These are phyloP conservation scores for Collariella sp. DNA, from an alignment of 495 filamentous ascomycete genomes.

Conservation along the genomic window DNA sequence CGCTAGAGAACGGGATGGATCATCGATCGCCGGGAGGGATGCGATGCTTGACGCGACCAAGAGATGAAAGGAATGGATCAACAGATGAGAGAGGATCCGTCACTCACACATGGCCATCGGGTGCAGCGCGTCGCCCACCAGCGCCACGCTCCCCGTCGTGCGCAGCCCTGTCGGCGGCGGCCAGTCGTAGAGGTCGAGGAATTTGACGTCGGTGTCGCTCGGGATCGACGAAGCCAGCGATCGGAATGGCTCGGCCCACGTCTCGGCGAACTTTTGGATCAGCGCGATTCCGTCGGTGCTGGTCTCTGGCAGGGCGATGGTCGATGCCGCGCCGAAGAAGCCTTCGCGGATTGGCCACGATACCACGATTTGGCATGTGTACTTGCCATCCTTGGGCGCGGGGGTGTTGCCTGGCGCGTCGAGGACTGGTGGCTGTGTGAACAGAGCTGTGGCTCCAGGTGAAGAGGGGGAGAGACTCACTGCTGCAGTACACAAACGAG, in stretches of 20 bases:
- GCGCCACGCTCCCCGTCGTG: constrained; percentile 34
- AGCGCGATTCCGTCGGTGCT: constrained; percentile 38
- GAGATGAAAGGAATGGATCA: not conserved
- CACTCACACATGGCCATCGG: constrained; percentile 55
- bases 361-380: constrained; percentile 42
- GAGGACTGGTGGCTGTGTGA: constrained; percentile 18
- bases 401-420: constrained; percentile 23
- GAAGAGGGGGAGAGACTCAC: constrained; percentile 12
- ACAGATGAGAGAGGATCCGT: too few relatives aligned
- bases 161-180: constrained; percentile 25
- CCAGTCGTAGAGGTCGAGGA: constrained; percentile 51
- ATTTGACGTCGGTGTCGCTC: constrained; percentile 38
- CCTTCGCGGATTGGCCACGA: constrained; percentile 40
- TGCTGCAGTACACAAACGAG: constrained; percentile 36
- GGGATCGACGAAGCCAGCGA: constrained; percentile 40
- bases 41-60: too few relatives aligned
- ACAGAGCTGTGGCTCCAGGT: not conserved
- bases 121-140: constrained; percentile 55
- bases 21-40: too few relatives aligned
- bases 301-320: constrained; percentile 32
- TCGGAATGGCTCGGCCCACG: constrained; percentile 51
- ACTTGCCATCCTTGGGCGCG: constrained; percentile 5
- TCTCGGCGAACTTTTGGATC: constrained; percentile 44
- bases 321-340: constrained; percentile 17
- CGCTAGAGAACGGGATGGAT: too few relatives aligned